A percentile compares a stretch with the other conserved stretches of the same genome.
phyloP scores from a whole-genome alignment of 805 yeast genomes.

The Diddensiella santjacobensis region DNA sequence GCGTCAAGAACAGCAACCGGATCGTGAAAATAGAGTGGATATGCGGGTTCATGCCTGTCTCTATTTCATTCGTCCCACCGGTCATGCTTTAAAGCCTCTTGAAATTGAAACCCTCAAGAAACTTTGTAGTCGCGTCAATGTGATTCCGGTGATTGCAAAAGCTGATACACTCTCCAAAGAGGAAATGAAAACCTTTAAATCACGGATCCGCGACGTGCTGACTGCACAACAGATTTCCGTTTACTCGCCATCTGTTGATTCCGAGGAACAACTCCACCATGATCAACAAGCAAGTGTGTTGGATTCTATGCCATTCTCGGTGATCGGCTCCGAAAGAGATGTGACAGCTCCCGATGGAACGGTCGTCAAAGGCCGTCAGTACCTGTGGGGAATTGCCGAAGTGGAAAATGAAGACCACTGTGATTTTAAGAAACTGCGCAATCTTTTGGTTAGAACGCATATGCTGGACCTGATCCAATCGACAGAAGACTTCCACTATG shows the following conservation, averaged over 20 bases:
- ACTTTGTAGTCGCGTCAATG: slow-evolving; percentile 66
- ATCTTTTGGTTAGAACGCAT: slow-evolving; percentile 61
- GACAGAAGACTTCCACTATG: slow-evolving; percentile 70
- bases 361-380: slow-evolving; percentile 66
- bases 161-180: slow-evolving; percentile 66
- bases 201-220: slow-evolving; percentile 47
- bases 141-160: slow-evolving; percentile 78
- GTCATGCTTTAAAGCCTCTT: slow-evolving; percentile 55
- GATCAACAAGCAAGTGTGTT: slow-evolving; percentile 24
- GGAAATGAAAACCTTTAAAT: slow-evolving; percentile 55
- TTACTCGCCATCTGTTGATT: slow-evolving; percentile 48
- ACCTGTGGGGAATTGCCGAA: slow-evolving; percentile 84
- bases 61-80: slow-evolving; percentile 73
- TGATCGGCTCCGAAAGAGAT: slow-evolving; percentile 61
- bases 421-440: slow-evolving; percentile 65
- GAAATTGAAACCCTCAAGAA: slow-evolving; percentile 74
- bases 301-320: slow-evolving; percentile 59
- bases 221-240: slow-evolving; percentile 53
- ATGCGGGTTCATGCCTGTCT: slow-evolving; percentile 79
- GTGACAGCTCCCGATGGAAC: slow-evolving; percentile 44
- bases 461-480: slow-evolving; percentile 75
- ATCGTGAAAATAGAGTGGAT: slow-evolving; percentile 51
- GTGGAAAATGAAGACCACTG: slow-evolving; percentile 74
- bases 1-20: slow-evolving; percentile 77
- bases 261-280: slow-evolving; percentile 34